Base-by-base conservation (phyloP, 1,284 basidiomycete species). In the Pseudozyma hubeiensis region DNA sequence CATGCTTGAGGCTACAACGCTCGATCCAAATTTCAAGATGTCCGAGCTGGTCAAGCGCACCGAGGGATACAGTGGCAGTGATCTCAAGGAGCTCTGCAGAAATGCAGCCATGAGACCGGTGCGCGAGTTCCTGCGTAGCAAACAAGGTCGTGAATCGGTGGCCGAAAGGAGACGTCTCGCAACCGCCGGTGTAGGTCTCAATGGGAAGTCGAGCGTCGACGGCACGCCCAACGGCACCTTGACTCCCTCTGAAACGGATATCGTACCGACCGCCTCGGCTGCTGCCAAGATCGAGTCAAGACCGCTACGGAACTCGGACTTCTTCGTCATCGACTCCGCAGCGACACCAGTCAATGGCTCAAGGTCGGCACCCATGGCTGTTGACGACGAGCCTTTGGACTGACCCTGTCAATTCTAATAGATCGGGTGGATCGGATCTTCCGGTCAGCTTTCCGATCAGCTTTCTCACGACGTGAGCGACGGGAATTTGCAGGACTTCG, bases 21-120 rank as follows among this genome's bases (percentile, higher is more conserved):
- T 95, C 5, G 88, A 89, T 11, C 85, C 90, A 0, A 85, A 86
- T 10, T 92, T 97, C 83, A 87, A 89, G 1, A 81, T 97, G 37
- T 85, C 88, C 11, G 74, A 85, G 3, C 88, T 99, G 11, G 94
- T 94, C 6, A 85, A 87, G 49, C 87, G 89, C 44, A 91, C 94
- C 4, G 89, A 90, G 39, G 92, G 93, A 0, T 87, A 91, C 34
- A 96, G 93, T 7, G 96, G 96, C 5, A 94, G 92, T 7, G 97
- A 99, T 84, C 86, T 99, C 50, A 91, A 92, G 79, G 97, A 99
- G 86, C 87, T 96, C n/a, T 99, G 96, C 84, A 88, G 97, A 53
- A 93, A 81, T n/a, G 85, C 85, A 11, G 84, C 84, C 7, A 86
- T 85, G 85, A 70, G 80, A 14, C 83, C 83, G 7, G 82, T 84